phyloP scores from a whole-genome alignment of 2,329 filamentous ascomycete species.

The Ophiostoma pallidulum region DNA sequence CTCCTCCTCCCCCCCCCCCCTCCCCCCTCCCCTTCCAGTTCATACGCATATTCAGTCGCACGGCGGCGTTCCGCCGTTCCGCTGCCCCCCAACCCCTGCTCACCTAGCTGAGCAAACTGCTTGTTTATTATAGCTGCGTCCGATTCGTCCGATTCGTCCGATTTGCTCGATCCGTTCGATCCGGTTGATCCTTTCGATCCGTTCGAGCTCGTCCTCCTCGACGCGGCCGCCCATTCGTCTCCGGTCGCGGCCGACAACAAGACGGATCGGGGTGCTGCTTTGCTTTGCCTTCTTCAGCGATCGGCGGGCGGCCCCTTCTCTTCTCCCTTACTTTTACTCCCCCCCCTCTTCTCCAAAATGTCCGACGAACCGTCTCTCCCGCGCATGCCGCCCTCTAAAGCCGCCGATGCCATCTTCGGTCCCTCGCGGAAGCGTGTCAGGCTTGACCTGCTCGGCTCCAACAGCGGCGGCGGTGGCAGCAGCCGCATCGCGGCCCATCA shows the following conservation, averaged over 20 bases:
- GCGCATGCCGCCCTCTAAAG: conserved; percentile 13
- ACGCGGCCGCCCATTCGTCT: not conserved
- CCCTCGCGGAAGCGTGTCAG: conserved; percentile 13
- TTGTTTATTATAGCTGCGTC: too few relatives aligned
- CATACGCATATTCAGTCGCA: too few relatives aligned
- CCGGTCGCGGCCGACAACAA: conserved; percentile 9
- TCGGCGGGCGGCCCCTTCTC: too few relatives aligned
- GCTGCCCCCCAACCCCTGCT: too few relatives aligned
- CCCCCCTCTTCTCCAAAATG: conserved; percentile 7
- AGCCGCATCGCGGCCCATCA: not conserved
- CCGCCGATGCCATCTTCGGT: conserved; percentile 13
- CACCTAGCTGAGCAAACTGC: too few relatives aligned
- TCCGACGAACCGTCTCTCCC: conserved; percentile 16
- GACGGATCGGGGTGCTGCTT: conserved; percentile 13
- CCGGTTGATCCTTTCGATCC: not conserved
- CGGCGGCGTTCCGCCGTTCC: too few relatives aligned
- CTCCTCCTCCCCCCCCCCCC: not conserved
- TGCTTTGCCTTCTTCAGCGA: not conserved
- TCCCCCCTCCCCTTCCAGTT: too few relatives aligned
- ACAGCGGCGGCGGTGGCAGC: not conserved
- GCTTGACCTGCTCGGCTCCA: conserved; percentile 8
- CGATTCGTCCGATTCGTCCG: too few relatives aligned
- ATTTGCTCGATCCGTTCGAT: too few relatives aligned
- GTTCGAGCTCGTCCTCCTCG: not conserved
- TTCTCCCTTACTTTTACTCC: too few relatives aligned